phyloP scores from a whole-genome alignment of 164 flowering plant species.

The Brasenia schreberi region DNA sequence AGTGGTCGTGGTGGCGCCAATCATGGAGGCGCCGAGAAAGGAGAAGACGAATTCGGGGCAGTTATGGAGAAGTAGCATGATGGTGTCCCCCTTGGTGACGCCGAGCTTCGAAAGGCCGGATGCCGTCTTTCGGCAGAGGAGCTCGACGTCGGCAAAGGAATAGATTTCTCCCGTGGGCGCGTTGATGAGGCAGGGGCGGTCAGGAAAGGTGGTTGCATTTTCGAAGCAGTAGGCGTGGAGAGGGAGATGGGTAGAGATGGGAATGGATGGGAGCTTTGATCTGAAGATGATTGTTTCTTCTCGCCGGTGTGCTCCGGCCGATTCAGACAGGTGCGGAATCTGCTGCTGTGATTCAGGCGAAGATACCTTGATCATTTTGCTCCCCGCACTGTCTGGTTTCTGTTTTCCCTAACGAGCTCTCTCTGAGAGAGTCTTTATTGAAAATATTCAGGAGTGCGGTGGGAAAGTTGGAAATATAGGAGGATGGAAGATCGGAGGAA shows the following conservation, averaged over 20 bases:
- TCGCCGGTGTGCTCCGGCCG: background rate
- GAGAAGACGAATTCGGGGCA: constrained; percentile 56
- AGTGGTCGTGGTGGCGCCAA: constrained; percentile 64
- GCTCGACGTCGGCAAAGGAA: constrained; percentile 38
- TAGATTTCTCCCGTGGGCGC: constrained; percentile 28
- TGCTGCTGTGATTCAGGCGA: constrained; percentile 16
- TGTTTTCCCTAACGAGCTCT: background rate
- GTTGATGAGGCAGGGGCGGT: constrained; percentile 37
- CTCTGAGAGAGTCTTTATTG: background rate
- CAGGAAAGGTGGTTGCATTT: constrained; percentile 16
- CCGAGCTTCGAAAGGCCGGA: constrained; percentile 40
- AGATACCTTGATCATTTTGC: constrained; percentile 23
- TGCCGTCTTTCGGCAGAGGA: constrained; percentile 31
- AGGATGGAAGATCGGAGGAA: background rate
- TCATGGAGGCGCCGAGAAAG: constrained; percentile 63
- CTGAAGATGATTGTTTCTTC: constrained; percentile 17
- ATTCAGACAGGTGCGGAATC: background rate
- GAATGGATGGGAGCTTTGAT: constrained; percentile 56
- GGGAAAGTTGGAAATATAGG: background rate
- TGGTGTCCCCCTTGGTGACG: constrained; percentile 36
- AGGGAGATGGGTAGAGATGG: constrained; percentile 51
- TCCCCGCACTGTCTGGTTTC: background rate
- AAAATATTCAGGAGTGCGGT: background rate
- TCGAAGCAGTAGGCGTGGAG: constrained; percentile 61
- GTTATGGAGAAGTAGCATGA: constrained; percentile 71